Evolutionary conservation across 2,329 filamentous ascomycete genomes (phyloP).

Genomic region (Coniochaeta hoffmannii): DNA sequence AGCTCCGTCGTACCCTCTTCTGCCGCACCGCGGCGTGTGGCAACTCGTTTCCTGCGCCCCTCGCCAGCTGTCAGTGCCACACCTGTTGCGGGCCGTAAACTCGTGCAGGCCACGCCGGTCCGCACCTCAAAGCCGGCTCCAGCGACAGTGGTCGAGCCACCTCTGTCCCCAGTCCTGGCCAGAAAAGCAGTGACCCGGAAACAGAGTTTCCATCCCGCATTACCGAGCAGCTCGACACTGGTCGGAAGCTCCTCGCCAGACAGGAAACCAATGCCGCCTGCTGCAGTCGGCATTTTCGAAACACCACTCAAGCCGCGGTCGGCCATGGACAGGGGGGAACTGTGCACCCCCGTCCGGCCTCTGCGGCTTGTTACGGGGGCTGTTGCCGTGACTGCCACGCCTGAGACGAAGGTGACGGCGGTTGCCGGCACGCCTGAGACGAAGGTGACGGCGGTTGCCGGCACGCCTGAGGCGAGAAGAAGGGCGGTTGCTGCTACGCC

Average conservation of each 20-base stretch:
- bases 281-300: constrained; percentile 14
- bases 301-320: constrained; percentile 17
- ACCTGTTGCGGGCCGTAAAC: neutral
- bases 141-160: neutral
- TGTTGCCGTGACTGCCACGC: constrained; percentile 6
- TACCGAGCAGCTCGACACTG: neutral
- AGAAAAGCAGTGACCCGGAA: constrained; percentile 2
- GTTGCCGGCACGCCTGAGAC: constrained; percentile 17
- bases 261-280: neutral
- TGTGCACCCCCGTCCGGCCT: constrained; percentile 1
- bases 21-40: constrained; percentile 14
- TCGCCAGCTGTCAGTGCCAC: constrained; percentile 1
- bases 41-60: constrained; percentile 6
- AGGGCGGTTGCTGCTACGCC: constrained; percentile 7
- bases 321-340: neutral
- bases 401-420: constrained; percentile 1
- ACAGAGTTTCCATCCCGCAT: neutral
- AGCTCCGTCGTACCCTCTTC: constrained; percentile 19
- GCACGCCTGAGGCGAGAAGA: constrained; percentile 18
- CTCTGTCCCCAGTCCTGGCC: constrained; percentile 11
- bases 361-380: constrained; percentile 3
- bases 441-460: constrained; percentile 8
- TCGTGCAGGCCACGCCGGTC: neutral
- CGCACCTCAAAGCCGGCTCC: neutral
- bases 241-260: constrained; percentile 12